Base-by-base conservation (phyloP, 345 rosid genomes). In the Mangifera indica region DNA sequence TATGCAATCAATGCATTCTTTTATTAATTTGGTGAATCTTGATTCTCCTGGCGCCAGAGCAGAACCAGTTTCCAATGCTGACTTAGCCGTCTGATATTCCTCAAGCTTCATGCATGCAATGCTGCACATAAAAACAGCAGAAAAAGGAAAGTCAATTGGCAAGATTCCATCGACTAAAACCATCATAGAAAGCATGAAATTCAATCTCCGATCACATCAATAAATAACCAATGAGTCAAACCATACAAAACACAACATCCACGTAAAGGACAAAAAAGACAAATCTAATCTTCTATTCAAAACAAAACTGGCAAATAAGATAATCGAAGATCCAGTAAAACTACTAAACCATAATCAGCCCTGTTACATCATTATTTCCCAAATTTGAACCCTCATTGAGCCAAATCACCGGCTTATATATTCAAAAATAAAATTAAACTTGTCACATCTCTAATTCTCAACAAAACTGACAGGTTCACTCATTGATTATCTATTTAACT, bases 81-180 rank as follows among this genome's bases (percentile, higher is more conserved):
- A 87, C 86, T 93, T 91, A 7, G 99, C 97, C 15, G 93, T 89
- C 34, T 82, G 63, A 85, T 86, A 93, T 59, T 96, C 98, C 79
- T 91, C 97, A 70, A 96, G 97, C 81, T 88, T 90, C 81, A 91
- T 81, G 78, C 96, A 96, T 0, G 98, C 97, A 78, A 74, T 82
- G 66, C 99, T 96, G 80, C 63, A 80, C 9, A 58, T 14, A 63
- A 56, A 72, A 40, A 40, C 48, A 63, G 22, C 56, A 37, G 65
- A 40, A 37, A n/a, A 65, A 66, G 15, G 60, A 56, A 69, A 71
- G 10, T 55, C 46, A 53, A 20, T 20, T 0, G 14, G 45, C 0
- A 29, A 26, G 21, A 21, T 66, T 66, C 20, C 45, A 9, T n/a
- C 13, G 32, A 29, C 1, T 29, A 22, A 22, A 42, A 67, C 10